phyloP scores from a whole-genome alignment of 441 rosid species.

The Manihot esculenta region DNA sequence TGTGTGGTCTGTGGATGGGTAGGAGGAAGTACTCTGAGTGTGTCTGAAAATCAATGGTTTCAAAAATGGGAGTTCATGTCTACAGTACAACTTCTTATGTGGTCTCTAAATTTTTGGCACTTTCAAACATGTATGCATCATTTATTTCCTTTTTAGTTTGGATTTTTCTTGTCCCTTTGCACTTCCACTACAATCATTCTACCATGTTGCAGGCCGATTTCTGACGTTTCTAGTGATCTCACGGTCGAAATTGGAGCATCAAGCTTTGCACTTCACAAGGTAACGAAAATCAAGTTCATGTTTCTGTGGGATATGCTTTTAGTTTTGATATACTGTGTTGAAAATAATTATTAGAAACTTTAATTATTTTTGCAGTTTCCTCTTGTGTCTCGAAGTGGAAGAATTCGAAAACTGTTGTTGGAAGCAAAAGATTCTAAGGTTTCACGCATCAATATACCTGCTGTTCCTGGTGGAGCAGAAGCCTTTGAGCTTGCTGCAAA shows the following conservation, averaged over 20 bases:
- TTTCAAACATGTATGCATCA: conserved; percentile 42
- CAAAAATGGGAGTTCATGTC: conserved; percentile 29
- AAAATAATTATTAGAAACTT: no score
- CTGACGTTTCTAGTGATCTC: conserved; percentile 94
- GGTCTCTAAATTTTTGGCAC: conserved; percentile 36
- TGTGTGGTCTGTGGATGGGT: background rate
- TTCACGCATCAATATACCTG: conserved; percentile 52
- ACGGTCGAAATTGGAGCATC: conserved; percentile 81
- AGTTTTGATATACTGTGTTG: no score
- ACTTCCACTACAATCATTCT: conserved; percentile 22
- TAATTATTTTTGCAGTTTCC: conserved; percentile 61
- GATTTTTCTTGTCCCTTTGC: conserved; percentile 18
- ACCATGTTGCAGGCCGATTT: conserved; percentile 79
- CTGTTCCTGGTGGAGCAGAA: conserved; percentile 79
- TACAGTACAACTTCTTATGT: conserved; percentile 27
- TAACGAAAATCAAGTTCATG: conserved; percentile 25
- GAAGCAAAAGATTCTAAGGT: conserved; percentile 72
- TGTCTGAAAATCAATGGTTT: conserved; percentile 23
- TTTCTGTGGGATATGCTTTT: no score
- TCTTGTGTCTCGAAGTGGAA: conserved; percentile 85
- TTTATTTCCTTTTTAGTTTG: conserved; percentile 22
- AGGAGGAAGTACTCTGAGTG: conserved; percentile 10
- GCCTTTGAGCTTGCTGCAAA: conserved; percentile 94
- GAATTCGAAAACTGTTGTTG: conserved; percentile 58
- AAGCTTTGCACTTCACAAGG: conserved; percentile 92